Conservation (phyloP, 352 stramenopile genomes). For the Aphanomyces astaci region DNA sequence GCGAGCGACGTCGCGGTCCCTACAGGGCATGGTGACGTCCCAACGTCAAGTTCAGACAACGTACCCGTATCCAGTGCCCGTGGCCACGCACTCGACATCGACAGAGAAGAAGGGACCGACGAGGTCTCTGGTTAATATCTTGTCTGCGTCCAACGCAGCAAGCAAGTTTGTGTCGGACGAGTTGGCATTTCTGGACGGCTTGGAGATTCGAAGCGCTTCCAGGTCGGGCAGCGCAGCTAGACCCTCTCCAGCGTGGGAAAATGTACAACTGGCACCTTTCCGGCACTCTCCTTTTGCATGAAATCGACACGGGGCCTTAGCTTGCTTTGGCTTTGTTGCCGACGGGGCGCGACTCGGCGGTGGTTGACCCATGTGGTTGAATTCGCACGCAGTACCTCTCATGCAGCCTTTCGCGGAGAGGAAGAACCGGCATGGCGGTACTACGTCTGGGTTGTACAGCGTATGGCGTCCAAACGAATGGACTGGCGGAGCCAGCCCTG, state of each 20-base stretch:
- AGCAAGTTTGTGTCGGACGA: slow-evolving; percentile 3
- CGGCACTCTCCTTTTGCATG: slow-evolving; percentile 14
- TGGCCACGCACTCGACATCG: slow-evolving; percentile 90
- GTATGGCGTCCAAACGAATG: not conserved
- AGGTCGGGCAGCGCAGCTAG: not conserved
- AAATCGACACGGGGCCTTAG: slow-evolving; percentile 27
- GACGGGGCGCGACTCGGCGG: not conserved
- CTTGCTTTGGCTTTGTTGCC: slow-evolving; percentile 1
- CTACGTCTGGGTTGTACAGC: not conserved
- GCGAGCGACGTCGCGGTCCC: slow-evolving; percentile 82
- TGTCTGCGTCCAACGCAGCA: slow-evolving; percentile 8
- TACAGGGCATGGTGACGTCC: slow-evolving; percentile 23
- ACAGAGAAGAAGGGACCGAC: slow-evolving; percentile 77
- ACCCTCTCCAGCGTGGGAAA: not conserved
- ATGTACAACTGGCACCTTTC: not conserved
- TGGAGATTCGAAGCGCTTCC: not conserved
- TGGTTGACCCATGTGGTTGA: not conserved
- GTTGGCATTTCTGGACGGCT: not conserved
- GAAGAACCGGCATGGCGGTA: not conserved
- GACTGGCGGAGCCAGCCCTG: not conserved
- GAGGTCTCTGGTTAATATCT: slow-evolving; percentile 11
- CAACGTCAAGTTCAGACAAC: not conserved
- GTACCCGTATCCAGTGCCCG: slow-evolving; percentile 64
- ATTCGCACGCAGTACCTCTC: not conserved
- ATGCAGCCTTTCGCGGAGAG: not conserved